Evolutionary conservation across 2,329 filamentous ascomycete genomes (phyloP).

Genomic region (Penicillium sclerotigenum): DNA sequence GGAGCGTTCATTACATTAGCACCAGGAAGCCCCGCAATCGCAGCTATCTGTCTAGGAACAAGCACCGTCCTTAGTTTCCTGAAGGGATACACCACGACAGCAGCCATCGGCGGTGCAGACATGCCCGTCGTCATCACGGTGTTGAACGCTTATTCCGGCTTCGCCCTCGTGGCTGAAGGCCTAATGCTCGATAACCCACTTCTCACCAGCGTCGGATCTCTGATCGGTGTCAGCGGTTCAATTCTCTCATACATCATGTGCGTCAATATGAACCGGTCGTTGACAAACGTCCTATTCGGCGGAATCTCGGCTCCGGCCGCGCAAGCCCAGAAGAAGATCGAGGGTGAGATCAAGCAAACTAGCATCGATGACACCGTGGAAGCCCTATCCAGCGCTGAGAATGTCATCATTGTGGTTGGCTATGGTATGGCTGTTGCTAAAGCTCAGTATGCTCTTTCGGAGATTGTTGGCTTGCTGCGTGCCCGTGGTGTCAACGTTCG

Average conservation of each 20-base stretch:
- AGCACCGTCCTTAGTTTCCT: conserved; percentile 76
- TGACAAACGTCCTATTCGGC: conserved; percentile 87
- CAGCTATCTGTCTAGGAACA: conserved; percentile 71
- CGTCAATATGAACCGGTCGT: conserved; percentile 83
- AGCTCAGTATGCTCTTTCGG: conserved; percentile 84
- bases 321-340: conserved; percentile 67
- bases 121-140: conserved; percentile 93
- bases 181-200: conserved; percentile 89
- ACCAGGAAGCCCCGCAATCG: conserved; percentile 73
- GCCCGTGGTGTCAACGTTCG: conserved; percentile 74
- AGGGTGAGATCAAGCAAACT: conserved; percentile 74
- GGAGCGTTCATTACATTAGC: conserved; percentile 78
- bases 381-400: conserved; percentile 70
- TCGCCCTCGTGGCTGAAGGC: conserved; percentile 83
- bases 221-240: conserved; percentile 85
- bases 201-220: conserved; percentile 76
- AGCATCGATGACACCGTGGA: conserved; percentile 79
- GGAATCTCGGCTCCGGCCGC: conserved; percentile 66
- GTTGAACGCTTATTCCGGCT: conserved; percentile 85
- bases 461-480: conserved; percentile 73
- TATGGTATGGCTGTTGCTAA: conserved; percentile 96
- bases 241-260: conserved; percentile 87
- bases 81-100: conserved; percentile 83
- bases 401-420: conserved; percentile 83
- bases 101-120: conserved; percentile 87